Conservation (phyloP, 495 filamentous ascomycete genomes). For the Annulohypoxylon moriforme region DNA sequence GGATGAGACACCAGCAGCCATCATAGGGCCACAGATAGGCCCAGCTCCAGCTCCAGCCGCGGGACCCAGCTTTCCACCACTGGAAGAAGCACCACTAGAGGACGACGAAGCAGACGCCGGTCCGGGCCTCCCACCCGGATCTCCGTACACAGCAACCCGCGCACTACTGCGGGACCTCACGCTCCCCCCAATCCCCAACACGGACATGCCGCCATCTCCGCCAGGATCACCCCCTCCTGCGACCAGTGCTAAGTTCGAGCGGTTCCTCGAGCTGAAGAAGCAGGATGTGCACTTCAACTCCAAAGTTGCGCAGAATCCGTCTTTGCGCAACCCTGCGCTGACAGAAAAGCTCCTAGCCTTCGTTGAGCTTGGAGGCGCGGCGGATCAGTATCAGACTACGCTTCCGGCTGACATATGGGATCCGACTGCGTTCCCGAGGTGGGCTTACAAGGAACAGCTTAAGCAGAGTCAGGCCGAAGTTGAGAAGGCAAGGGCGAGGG, state of each 20-base stretch:
- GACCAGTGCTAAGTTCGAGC: constrained; percentile 78
- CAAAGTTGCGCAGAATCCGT: constrained; percentile 74
- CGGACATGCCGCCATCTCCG: constrained; percentile 86
- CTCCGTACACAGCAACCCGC: constrained; percentile 76
- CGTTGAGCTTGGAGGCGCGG: constrained; percentile 70
- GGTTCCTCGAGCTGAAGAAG: constrained; percentile 86
- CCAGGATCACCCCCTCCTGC: constrained; percentile 74
- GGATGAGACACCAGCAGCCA: constrained; percentile 28
- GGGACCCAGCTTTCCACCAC: constrained; percentile 51
- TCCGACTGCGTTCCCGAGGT: constrained; percentile 70
- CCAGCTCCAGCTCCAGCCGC: constrained; percentile 35
- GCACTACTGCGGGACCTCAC: constrained; percentile 81
- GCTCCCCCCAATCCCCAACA: constrained; percentile 80
- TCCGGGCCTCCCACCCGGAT: constrained; percentile 62
- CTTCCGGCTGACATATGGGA: constrained; percentile 76
- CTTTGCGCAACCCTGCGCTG: constrained; percentile 83
- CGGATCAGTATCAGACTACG: constrained; percentile 78
- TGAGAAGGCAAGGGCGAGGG: constrained; percentile 65
- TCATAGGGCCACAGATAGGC: constrained; percentile 48
- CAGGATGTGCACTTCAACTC: constrained; percentile 92
- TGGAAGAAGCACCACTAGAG: constrained; percentile 43
- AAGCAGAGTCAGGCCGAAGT: constrained; percentile 71
- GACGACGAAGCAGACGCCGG: constrained; percentile 28
- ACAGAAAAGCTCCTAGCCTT: constrained; percentile 83
- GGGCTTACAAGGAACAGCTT: constrained; percentile 80